Percentiles rank a stretch among this genome's conserved stretches.
These are phyloP conservation scores for Cucumis hystrix DNA, from an alignment of 306 rosid species.

Conservation along the genomic window DNA sequence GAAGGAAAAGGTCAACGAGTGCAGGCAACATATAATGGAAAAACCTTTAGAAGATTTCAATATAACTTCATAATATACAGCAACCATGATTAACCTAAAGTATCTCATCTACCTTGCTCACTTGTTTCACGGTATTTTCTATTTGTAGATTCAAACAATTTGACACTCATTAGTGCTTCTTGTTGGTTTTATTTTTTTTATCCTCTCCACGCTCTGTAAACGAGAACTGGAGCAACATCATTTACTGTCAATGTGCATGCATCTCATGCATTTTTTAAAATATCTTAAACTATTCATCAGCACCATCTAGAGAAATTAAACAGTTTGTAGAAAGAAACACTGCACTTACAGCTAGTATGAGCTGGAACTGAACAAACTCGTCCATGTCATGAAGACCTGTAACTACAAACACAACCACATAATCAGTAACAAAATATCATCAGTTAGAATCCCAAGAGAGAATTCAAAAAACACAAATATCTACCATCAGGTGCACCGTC, in stretches of 20 bases:
- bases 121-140: background rate
- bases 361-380: conserved; percentile 95
- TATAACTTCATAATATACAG: background rate
- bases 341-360: conserved; percentile 79
- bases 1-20: background rate
- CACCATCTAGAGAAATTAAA: background rate
- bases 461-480: background rate
- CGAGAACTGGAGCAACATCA: background rate
- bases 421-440: background rate
- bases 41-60: background rate
- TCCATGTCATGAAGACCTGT: conserved; percentile 99
- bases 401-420: conserved; percentile 34
- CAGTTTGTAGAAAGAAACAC: background rate
- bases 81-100: background rate
- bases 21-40: background rate
- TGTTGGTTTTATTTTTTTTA: background rate
- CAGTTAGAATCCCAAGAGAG: conserved; percentile 1
- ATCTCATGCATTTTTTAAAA: background rate
- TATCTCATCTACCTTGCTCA: background rate
- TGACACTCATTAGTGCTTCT: background rate
- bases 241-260: background rate
- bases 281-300: background rate
- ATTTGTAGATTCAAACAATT: background rate
- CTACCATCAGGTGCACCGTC: conserved; percentile 99
- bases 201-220: background rate